phyloP scores from a whole-genome alignment of 179 eudicot species.

The Camellia oleifera region DNA sequence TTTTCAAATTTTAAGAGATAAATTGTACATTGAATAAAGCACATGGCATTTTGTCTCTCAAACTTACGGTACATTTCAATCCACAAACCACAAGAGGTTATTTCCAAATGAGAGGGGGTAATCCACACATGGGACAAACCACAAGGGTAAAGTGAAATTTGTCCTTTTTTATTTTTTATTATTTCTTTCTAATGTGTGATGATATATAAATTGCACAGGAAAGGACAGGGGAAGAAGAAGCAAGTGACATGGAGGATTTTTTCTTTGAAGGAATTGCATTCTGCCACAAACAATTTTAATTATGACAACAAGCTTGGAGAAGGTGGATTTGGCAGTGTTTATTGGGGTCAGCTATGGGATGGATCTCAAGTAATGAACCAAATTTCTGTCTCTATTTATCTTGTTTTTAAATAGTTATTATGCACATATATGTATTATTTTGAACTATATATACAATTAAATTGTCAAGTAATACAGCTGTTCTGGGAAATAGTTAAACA shows the following conservation, averaged over 20 bases:
- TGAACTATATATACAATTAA: not conserved
- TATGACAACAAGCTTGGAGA: slow-evolving; percentile 94
- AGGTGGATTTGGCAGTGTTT: slow-evolving; percentile 95
- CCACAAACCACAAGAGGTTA: no score
- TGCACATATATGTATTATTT: not conserved
- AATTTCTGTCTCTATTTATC: not conserved
- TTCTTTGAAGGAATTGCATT: slow-evolving; percentile 79
- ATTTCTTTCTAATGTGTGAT: slow-evolving; percentile 1
- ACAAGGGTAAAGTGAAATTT: no score
- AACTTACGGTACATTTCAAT: no score
- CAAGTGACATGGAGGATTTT: slow-evolving; percentile 76
- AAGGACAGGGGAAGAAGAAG: slow-evolving; percentile 50
- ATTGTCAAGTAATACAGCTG: no score
- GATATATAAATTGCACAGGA: slow-evolving; percentile 35
- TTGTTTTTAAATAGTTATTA: not conserved
- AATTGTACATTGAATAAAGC: no score
- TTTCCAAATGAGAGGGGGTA: no score
- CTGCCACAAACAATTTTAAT: slow-evolving; percentile 92
- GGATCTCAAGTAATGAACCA: slow-evolving; percentile 71
- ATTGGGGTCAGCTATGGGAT: slow-evolving; percentile 99
- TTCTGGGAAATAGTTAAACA: no score
- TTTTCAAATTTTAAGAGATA: no score
- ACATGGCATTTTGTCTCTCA: no score
- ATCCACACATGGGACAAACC: no score
- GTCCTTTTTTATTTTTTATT: no score